Evolutionary conservation across 306 rosid species (phyloP), one percentile per base, ranked within the genome.

Genomic region (Rosa multiflora): DNA sequence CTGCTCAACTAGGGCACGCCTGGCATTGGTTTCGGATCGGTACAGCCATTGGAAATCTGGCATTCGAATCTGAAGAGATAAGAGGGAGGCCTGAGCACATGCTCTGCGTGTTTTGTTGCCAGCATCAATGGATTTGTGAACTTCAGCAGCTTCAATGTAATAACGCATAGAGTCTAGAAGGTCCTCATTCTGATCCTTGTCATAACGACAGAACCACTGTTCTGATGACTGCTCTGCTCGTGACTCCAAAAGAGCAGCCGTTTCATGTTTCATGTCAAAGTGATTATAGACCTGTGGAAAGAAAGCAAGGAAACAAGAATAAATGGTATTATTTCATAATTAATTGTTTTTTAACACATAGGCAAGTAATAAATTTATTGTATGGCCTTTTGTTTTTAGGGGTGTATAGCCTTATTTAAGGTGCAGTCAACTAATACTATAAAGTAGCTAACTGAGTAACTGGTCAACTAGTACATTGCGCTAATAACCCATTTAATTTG

Each of bases 101-200:
- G 91, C 92, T 56, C 74, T 74, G 10, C 97, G 91, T 61, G 99
- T 91, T 88, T 92, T 94, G 83, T 92, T 95, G 83, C 99, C 99
- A 80, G 99, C 97, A 82, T 95, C 99, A 15, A 95, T 90, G 70
- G 98, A 92, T 69, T 96, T 91, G 85, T 91, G 89, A 83, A 95
- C 99, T 85, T 90, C 97, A 75, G 97, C 99, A 81, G 99, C 99
- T 88, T 95, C 97, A 86, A 95, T 91, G 90, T 73, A 95, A 83
- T 88, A 91, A 74, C 94, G 92, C 98, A 95, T 95, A 47, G 99
- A 83, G 79, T 92, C 95, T 80, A 94, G 76, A 18, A 92, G 88
- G 84, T 95, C 98, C 82, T 93, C 99, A 80, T 92, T 95, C 81
- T 91, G 97, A 83, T 92, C 96, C 80, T 78, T 86, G 88, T 95